phyloP scores from a whole-genome alignment of 768 basidiomycete species.

The Leucosporidium scottii region DNA sequence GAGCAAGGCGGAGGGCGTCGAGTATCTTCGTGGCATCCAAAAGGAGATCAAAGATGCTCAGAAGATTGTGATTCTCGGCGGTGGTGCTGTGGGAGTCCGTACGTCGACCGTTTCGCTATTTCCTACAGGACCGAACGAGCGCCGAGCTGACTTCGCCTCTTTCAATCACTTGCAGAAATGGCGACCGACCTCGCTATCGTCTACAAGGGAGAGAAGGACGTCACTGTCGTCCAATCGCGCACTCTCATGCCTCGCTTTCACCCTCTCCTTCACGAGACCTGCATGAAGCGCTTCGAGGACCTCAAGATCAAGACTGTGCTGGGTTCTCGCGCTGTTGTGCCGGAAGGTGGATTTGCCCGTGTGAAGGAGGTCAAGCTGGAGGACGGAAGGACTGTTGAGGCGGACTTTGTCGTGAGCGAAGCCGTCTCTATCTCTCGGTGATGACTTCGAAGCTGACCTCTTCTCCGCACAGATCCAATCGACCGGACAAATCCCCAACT shows the following conservation, averaged over 20 bases:
- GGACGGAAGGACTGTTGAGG: slow-evolving; percentile 51
- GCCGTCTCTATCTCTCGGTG: not conserved
- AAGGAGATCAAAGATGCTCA: slow-evolving; percentile 47
- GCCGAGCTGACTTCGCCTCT: not conserved
- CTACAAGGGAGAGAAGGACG: slow-evolving; percentile 49
- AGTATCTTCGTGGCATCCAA: slow-evolving; percentile 53
- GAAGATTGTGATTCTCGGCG: slow-evolving; percentile 60
- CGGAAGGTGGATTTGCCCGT: slow-evolving; percentile 41
- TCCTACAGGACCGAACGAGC: not conserved
- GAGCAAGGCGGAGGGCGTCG: slow-evolving; percentile 46
- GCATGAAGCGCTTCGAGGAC: slow-evolving; percentile 46
- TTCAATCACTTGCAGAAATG: slow-evolving; percentile 48
- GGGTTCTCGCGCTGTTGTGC: slow-evolving; percentile 43
- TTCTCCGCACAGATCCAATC: slow-evolving; percentile 46
- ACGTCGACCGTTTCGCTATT: slow-evolving; percentile 37
- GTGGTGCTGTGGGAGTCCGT: slow-evolving; percentile 68
- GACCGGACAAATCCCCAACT: slow-evolving; percentile 58
- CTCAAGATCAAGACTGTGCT: slow-evolving; percentile 51
- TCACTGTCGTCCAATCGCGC: slow-evolving; percentile 59
- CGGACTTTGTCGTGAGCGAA: slow-evolving; percentile 51
- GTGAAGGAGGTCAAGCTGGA: slow-evolving; percentile 46
- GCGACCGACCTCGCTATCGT: slow-evolving; percentile 57
- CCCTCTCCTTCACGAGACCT: slow-evolving; percentile 49
- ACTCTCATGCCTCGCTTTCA: slow-evolving; percentile 56
- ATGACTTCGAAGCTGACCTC: not conserved